Evolutionary conservation across 2,329 filamentous ascomycete genomes (phyloP).

Genomic region (Aspergillus sp.): DNA sequence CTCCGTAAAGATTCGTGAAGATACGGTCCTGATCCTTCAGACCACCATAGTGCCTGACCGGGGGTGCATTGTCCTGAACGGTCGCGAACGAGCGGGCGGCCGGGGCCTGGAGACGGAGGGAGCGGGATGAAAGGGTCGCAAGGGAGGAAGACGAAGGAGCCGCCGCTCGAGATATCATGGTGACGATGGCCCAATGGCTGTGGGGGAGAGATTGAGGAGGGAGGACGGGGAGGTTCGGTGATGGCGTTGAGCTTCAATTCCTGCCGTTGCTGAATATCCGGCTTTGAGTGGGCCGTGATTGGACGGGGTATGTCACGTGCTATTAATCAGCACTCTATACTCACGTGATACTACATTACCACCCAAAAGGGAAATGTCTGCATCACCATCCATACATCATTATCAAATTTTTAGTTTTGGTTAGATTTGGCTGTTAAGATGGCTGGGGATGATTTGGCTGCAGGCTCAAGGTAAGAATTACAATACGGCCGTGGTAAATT

Average conservation of each 20-base stretch:
- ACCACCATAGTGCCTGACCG: constrained; percentile 75
- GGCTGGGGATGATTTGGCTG: background rate
- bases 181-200: constrained; percentile 43
- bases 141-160: constrained; percentile 48
- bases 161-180: constrained; percentile 52
- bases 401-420: background rate
- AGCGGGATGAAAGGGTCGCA: constrained; percentile 45
- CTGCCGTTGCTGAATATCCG: constrained; percentile 47
- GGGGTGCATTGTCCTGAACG: constrained; percentile 68
- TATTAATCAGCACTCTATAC: background rate
- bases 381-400: background rate
- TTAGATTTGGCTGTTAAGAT: background rate
- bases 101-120: constrained; percentile 45
- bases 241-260: constrained; percentile 39
- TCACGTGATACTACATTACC: constrained; percentile 9
- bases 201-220: constrained; percentile 30
- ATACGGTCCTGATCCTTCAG: constrained; percentile 97
- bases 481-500: background rate
- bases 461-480: background rate
- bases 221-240: constrained; percentile 24
- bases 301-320: constrained; percentile 37
- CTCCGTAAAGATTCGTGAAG: constrained; percentile 97
- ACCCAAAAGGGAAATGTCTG: constrained; percentile 8
- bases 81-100: constrained; percentile 74
- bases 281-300: constrained; percentile 44